A percentile compares a stretch with the other conserved stretches of the same genome.
Evolutionary conservation across 2,329 filamentous ascomycete genomes (phyloP).

Genomic region (Sclerotinia borealis): DNA sequence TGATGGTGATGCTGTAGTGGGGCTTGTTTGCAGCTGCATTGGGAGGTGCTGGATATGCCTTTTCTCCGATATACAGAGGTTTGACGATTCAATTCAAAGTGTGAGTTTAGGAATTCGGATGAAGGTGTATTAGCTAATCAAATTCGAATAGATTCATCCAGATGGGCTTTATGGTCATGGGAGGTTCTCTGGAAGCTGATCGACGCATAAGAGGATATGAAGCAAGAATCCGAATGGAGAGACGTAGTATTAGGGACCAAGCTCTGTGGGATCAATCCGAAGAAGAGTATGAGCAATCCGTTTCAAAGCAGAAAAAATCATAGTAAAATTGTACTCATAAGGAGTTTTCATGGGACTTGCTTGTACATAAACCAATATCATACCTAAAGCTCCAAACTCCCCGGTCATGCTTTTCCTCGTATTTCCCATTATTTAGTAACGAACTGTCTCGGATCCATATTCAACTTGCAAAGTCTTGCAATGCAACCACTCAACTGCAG

Average conservation of each 20-base stretch:
- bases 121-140: background rate
- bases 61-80: slow-evolving; percentile 66
- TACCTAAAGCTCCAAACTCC: slow-evolving; percentile 23
- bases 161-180: slow-evolving; percentile 67
- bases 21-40: slow-evolving; percentile 59
- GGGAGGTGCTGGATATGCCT: slow-evolving; percentile 54
- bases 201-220: slow-evolving; percentile 61
- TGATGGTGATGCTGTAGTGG: slow-evolving; percentile 44
- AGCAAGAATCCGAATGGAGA: slow-evolving; percentile 56
- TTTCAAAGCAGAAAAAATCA: slow-evolving; percentile 14
- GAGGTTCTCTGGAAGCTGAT: slow-evolving; percentile 72
- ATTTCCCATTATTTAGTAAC: slow-evolving; percentile 31
- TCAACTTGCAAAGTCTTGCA: slow-evolving; percentile 84
- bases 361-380: slow-evolving; percentile 11
- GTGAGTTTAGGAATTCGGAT: slow-evolving; percentile 43
- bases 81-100: slow-evolving; percentile 73
- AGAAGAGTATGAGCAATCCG: slow-evolving; percentile 39
- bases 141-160: slow-evolving; percentile 60
- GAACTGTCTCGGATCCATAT: slow-evolving; percentile 90
- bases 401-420: slow-evolving; percentile 13
- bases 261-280: slow-evolving; percentile 65
- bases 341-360: background rate
- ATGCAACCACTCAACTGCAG: slow-evolving; percentile 91
- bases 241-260: slow-evolving; percentile 56
- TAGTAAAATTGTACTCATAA: slow-evolving; percentile 14